phyloP scores from a whole-genome alignment of 257 asterid genomes.

The Przewalskia tangutica region DNA sequence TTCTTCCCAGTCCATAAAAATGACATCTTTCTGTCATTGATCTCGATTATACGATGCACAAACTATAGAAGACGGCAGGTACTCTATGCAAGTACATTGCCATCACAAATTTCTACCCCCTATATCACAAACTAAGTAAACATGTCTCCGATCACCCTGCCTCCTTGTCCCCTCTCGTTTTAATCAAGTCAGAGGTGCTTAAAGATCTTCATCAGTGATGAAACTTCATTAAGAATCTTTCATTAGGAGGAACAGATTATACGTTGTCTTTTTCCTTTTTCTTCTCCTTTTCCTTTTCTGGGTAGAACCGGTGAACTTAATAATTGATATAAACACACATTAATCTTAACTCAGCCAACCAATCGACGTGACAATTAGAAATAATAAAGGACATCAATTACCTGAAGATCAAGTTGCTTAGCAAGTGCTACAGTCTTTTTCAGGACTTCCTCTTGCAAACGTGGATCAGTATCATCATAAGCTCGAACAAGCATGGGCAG shows the following conservation, averaged over 20 bases:
- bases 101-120: neutral
- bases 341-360: neutral
- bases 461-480: conserved; percentile 88
- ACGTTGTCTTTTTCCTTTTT: neutral
- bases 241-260: neutral
- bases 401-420: conserved; percentile 87
- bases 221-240: neutral
- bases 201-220: neutral
- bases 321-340: neutral
- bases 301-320: neutral
- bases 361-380: neutral
- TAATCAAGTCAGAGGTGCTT: too few relatives aligned
- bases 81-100: neutral
- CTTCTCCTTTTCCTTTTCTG: neutral
- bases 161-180: neutral
- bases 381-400: conserved; percentile 16
- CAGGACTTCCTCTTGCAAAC: conserved; percentile 97
- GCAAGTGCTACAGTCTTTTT: conserved; percentile 70
- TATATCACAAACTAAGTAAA: neutral
- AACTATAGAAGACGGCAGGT: neutral
- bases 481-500: conserved; percentile 95
- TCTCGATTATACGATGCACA: neutral
- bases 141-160: neutral
- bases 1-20: neutral
- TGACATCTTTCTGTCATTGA: neutral